Percentiles rank a stretch among this genome's conserved stretches.
Conservation (phyloP, 1,139 yeast species). For the Hemisphaericaspora xylofermentans region DNA sequence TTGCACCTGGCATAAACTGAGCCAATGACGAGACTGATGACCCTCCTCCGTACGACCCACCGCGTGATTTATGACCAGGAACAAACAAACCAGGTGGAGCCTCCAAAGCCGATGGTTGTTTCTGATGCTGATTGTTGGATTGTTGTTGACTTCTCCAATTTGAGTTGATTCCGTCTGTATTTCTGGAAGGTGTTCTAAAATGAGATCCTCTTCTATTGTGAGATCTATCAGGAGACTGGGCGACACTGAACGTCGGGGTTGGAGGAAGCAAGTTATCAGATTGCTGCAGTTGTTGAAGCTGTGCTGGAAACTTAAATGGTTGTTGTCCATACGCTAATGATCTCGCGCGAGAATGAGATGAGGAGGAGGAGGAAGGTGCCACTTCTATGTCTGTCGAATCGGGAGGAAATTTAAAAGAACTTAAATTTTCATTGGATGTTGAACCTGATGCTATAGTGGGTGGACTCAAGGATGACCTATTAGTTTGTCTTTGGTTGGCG, state of each 20-base stretch:
- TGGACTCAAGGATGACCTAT: constrained; percentile 39
- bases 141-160: constrained; percentile 62
- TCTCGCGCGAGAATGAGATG: constrained; percentile 32
- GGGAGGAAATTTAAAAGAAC: constrained; percentile 39
- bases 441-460: constrained; percentile 17
- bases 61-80: constrained; percentile 78
- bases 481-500: constrained; percentile 71
- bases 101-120: constrained; percentile 31
- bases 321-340: constrained; percentile 48
- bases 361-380: constrained; percentile 18
- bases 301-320: constrained; percentile 41
- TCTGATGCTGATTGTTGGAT: constrained; percentile 21
- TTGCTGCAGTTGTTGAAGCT: constrained; percentile 5
- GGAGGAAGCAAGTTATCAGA: constrained; percentile 38
- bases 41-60: constrained; percentile 61
- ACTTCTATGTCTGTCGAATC: constrained; percentile 18
- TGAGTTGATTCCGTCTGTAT: constrained; percentile 45
- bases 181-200: constrained; percentile 54
- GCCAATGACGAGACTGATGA: constrained; percentile 61
- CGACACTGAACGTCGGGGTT: constrained; percentile 42
- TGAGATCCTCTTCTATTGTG: constrained; percentile 51
- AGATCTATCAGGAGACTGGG: constrained; percentile 39
- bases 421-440: constrained; percentile 21
- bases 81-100: constrained; percentile 53
- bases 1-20: constrained; percentile 31